Evolutionary conservation across 2,329 filamentous ascomycete species (phyloP).

Genomic region (Botryotinia narcissicola): DNA sequence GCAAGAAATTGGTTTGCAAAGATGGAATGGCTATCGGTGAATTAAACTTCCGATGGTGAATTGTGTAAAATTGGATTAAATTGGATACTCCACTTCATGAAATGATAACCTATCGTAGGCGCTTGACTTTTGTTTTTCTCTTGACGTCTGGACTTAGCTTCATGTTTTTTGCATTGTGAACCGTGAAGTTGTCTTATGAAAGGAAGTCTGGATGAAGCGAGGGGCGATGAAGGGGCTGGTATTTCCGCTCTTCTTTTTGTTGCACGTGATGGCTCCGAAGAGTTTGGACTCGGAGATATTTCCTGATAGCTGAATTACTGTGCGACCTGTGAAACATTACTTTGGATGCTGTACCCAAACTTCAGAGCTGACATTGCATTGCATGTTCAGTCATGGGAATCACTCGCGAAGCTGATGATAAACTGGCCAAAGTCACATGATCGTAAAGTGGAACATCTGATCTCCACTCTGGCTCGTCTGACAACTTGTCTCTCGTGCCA

Average conservation of each 20-base stretch:
- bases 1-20: neutral
- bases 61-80: neutral
- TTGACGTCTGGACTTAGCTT: neutral
- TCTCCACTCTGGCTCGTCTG: neutral
- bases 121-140: neutral
- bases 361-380: neutral
- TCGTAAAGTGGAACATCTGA: neutral
- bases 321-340: neutral
- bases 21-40: neutral
- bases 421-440: neutral
- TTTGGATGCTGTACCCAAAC: neutral
- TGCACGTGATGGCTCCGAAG: neutral
- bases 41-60: neutral
- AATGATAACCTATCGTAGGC: neutral
- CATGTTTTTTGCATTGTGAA: neutral
- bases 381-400: neutral
- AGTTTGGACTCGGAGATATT: neutral
- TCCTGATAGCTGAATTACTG: neutral
- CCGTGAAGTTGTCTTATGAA: neutral
- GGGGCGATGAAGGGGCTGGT: neutral
- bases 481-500: neutral
- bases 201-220: conserved; percentile 1
- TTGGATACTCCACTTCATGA: conserved; percentile 9
- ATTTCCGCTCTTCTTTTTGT: neutral
- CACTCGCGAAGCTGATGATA: neutral